A percentile compares a stretch with the other conserved stretches of the same genome.
phyloP scores from a whole-genome alignment of 1,139 yeast species.

The Meyerozyma sp. region DNA sequence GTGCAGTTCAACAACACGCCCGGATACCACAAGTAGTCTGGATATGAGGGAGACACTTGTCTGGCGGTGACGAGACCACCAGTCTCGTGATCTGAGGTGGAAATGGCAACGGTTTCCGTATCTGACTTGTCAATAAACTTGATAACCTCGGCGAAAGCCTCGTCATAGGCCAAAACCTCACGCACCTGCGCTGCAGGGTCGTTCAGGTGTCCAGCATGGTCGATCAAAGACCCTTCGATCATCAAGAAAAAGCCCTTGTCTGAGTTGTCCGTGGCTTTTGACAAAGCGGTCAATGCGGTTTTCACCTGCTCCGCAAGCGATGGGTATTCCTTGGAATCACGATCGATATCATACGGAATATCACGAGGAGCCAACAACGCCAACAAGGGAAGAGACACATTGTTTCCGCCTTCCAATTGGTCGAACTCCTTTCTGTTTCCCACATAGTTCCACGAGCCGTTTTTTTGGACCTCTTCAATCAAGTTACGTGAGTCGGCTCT shows the following conservation, averaged over 20 bases:
- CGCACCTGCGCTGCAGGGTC: constrained; percentile 33
- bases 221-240: constrained; percentile 23
- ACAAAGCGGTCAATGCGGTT: constrained; percentile 20
- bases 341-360: constrained; percentile 23
- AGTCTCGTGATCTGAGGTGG: constrained; percentile 26
- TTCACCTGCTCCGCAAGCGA: constrained; percentile 20
- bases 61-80: constrained; percentile 51
- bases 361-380: constrained; percentile 21
- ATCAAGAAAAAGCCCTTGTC: constrained; percentile 22
- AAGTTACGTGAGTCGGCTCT: constrained; percentile 19
- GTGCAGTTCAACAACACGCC: constrained; percentile 22
- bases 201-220: constrained; percentile 26
- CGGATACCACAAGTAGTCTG: constrained; percentile 31
- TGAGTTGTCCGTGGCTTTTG: constrained; percentile 18
- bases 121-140: constrained; percentile 17
- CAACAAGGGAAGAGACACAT: constrained; percentile 20
- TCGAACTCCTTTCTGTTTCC: constrained; percentile 18
- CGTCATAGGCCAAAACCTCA: constrained; percentile 38
- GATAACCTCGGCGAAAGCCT: constrained; percentile 19
- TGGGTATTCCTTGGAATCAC: constrained; percentile 17
- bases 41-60: constrained; percentile 48
- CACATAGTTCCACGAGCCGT: constrained; percentile 18
- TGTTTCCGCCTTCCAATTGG: constrained; percentile 14
- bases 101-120: constrained; percentile 20
- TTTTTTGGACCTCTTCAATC: constrained; percentile 15